Evolutionary conservation across 208 protist species (phyloP).

Genomic region (Trypanosoma scelopori): DNA sequence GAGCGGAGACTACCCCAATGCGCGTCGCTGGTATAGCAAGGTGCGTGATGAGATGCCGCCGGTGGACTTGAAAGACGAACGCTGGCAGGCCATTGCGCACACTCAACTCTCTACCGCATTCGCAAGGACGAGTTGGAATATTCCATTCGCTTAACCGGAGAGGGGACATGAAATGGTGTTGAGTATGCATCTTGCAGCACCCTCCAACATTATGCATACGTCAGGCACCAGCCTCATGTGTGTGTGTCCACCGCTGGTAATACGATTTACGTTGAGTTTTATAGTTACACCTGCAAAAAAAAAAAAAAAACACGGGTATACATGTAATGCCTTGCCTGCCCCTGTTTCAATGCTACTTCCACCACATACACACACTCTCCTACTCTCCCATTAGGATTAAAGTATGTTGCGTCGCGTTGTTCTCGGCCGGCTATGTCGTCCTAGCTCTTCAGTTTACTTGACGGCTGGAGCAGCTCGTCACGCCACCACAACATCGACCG

Average conservation of each 20-base stretch:
- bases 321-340: no score
- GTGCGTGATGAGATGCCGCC: constrained; percentile 86
- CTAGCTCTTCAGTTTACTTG: not conserved
- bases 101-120: constrained; percentile 82
- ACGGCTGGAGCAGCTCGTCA: no score
- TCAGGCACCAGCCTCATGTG: no score
- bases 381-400: constrained; percentile 19
- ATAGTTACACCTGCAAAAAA: no score
- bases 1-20: constrained; percentile 63
- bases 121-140: constrained; percentile 72
- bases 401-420: constrained; percentile 42
- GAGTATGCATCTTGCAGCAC: no score
- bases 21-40: constrained; percentile 79
- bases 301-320: no score
- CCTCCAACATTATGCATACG: no score
- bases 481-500: not conserved
- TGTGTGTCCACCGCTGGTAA: no score
- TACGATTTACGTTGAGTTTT: no score
- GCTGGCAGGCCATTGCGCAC: constrained; percentile 80
- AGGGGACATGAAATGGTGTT: no score
- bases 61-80: constrained; percentile 65
- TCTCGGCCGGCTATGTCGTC: constrained; percentile 3
- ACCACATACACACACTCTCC: not conserved
- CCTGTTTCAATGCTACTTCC: constrained; percentile 4
- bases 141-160: constrained; percentile 63